Evolutionary conservation across 305 asterid species (phyloP).

Genomic region (Striga hermonthica): DNA sequence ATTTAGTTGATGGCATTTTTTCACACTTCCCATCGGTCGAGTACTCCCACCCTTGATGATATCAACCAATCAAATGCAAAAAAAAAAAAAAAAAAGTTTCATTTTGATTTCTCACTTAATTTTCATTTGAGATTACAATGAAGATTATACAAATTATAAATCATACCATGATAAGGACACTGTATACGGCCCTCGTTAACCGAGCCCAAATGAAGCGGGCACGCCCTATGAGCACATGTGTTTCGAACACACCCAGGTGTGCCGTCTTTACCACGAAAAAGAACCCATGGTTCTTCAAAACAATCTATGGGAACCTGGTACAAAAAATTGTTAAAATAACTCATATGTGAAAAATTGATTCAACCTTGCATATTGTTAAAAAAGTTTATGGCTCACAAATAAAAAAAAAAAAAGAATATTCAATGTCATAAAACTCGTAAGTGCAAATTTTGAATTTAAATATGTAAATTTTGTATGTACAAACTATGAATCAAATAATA

Average conservation of each 20-base stretch:
- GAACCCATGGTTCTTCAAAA: constrained; percentile 92
- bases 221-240: constrained; percentile 91
- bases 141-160: background rate
- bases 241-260: constrained; percentile 85
- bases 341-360: too few relatives aligned
- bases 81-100: too few relatives aligned
- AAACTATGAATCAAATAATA: too few relatives aligned
- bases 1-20: constrained; percentile 87
- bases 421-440: too few relatives aligned
- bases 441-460: too few relatives aligned
- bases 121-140: background rate
- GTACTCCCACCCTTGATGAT: constrained; percentile 92
- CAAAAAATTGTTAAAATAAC: background rate
- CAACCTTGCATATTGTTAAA: too few relatives aligned
- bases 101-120: too few relatives aligned
- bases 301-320: constrained; percentile 74
- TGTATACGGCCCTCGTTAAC: constrained; percentile 84
- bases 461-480: too few relatives aligned
- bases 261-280: constrained; percentile 85
- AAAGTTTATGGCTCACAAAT: too few relatives aligned
- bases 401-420: too few relatives aligned
- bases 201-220: constrained; percentile 87
- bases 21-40: constrained; percentile 79
- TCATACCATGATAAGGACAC: constrained; percentile 90
- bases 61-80: background rate